Evolutionary conservation across 331 rosid species (phyloP), one percentile per base, ranked within the genome.

Genomic region (Quercus phellos): DNA sequence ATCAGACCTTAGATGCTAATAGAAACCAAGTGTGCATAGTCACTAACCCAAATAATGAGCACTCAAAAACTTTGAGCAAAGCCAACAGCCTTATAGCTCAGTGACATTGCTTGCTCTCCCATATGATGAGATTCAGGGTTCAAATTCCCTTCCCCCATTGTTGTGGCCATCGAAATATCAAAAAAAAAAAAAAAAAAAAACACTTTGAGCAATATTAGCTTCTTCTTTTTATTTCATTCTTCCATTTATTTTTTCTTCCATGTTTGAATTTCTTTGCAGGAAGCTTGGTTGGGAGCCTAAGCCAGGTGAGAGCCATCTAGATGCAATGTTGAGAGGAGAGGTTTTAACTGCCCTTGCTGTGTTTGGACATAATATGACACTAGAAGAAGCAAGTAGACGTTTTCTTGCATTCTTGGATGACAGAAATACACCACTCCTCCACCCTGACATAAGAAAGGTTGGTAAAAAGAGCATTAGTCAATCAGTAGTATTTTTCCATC

Each of bases 321-420:
- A 94, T 88, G 90, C 97, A 26, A 87, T 94, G 98, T 85, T 94
- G 88, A 92, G 99, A 80, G 99, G 99, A 86, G 94, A 92, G 80
- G 24, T 94, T 84, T 88, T 90, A 90, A 79, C 89, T 50, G 93
- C 89, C 67, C 98, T 94, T 74, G 90, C 94, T 60, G 46, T 53
- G 61, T 90, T 83, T 66, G 97, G 99, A 70, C 94, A 92, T 64
- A 91, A 87, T 21, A 85, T 21, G 42, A 92, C 99, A 42, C 85
- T 92, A 30, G 81, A 85, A 75, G 98, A 94, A 90, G 99, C 90
- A 54, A 89, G 46, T 81, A 88, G 79, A 85, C 91, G 98, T 35
- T 94, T 84, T 74, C 88, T 82, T 74, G 90, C 90, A 68, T 94
- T 90, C 84, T 82, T 92, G 70, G 86, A 87, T 51, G 91, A 92